Evolutionary conservation across 2,329 filamentous ascomycete genomes (phyloP).

Genomic region (Paecilomyces dactylethromorphus): DNA sequence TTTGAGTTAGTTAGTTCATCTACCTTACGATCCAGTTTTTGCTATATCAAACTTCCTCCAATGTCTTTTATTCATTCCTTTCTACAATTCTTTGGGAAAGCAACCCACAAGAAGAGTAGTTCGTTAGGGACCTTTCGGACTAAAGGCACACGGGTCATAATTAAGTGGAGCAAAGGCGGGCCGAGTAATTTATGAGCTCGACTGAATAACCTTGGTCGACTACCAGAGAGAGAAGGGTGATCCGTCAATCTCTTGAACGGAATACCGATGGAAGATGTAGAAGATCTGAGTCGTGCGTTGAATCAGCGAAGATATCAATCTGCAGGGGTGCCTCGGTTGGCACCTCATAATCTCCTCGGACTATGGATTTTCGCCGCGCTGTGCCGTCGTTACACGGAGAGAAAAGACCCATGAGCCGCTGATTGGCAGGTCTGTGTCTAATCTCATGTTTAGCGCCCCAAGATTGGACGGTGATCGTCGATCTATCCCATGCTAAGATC

Average conservation of each 20-base stretch:
- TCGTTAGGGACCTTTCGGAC: neutral
- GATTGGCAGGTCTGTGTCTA: neutral
- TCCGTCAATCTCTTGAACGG: no score
- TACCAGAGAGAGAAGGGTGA: no score
- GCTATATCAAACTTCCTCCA: no score
- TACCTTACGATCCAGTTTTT: no score
- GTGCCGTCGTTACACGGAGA: neutral
- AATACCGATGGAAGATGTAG: no score
- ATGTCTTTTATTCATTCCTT: no score
- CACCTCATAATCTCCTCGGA: neutral
- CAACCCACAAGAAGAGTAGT: no score
- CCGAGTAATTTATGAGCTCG: neutral
- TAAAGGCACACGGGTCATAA: neutral
- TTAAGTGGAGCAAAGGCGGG: neutral
- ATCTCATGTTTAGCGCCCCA: neutral
- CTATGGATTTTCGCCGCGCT: neutral
- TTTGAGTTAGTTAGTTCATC: no score
- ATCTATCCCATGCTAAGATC: neutral
- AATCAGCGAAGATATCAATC: no score
- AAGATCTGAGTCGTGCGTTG: no score
- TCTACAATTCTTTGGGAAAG: no score
- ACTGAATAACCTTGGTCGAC: no score
- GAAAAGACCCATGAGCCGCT: neutral
- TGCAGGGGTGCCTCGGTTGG: neutral
- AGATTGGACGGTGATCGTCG: neutral